Evolutionary conservation across 768 basidiomycete genomes (phyloP).

Genomic region (Mycena sanguinolenta): DNA sequence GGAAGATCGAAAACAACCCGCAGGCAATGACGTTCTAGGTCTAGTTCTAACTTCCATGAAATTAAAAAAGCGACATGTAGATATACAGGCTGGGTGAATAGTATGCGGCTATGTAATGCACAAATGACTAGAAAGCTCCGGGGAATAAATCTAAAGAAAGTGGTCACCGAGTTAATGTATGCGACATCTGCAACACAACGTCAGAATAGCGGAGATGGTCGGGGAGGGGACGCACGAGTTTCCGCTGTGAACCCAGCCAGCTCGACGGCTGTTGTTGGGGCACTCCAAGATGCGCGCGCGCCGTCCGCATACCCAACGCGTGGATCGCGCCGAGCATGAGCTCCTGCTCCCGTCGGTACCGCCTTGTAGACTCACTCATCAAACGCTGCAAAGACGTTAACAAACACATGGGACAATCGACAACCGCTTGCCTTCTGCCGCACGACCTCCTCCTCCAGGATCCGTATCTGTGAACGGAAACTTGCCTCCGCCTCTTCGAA

Average conservation of each 20-base stretch:
- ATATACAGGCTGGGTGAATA: slow-evolving; percentile 18
- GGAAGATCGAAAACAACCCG: slow-evolving; percentile 42
- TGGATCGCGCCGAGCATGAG: slow-evolving; percentile 86
- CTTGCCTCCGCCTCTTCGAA: slow-evolving; percentile 82
- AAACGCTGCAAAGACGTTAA: slow-evolving; percentile 54
- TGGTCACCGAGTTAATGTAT: slow-evolving; percentile 29
- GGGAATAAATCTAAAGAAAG: slow-evolving; percentile 23
- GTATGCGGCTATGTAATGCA: slow-evolving; percentile 33
- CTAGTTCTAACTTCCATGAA: slow-evolving; percentile 26
- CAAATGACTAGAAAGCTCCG: slow-evolving; percentile 28
- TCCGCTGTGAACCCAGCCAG: slow-evolving; percentile 80
- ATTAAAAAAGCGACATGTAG: slow-evolving; percentile 11
- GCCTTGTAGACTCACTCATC: slow-evolving; percentile 65
- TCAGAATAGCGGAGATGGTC: not conserved
- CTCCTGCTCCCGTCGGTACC: slow-evolving; percentile 83
- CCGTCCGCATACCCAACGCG: slow-evolving; percentile 72
- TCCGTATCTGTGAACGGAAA: slow-evolving; percentile 74
- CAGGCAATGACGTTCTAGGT: slow-evolving; percentile 33
- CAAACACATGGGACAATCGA: not conserved
- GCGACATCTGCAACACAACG: slow-evolving; percentile 21
- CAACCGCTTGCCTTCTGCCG: slow-evolving; percentile 63
- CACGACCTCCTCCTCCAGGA: slow-evolving; percentile 73
- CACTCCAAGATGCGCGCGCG: slow-evolving; percentile 71
- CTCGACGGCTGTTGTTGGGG: slow-evolving; percentile 67
- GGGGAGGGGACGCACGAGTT: slow-evolving; percentile 52